A percentile compares a stretch with the other conserved stretches of the same genome.
These are phyloP conservation scores for Daedaleopsis sinensis DNA, from an alignment of 768 basidiomycete species.

Conservation along the genomic window DNA sequence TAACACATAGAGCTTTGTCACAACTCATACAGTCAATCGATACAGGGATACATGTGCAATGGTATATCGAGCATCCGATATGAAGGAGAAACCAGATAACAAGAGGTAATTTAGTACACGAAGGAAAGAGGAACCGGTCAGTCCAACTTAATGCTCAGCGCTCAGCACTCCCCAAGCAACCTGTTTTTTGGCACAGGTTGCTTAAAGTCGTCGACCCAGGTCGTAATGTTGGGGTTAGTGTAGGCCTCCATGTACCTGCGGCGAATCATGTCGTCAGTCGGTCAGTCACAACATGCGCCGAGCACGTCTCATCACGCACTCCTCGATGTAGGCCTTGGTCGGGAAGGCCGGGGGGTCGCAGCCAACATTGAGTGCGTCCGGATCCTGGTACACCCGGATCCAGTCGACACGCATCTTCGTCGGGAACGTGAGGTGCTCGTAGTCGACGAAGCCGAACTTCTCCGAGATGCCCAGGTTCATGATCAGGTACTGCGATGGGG, in stretches of 20 bases:
- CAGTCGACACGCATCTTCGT: slow-evolving; percentile 77
- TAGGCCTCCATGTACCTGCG: slow-evolving; percentile 68
- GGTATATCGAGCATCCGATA: too few species aligned
- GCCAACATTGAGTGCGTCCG: slow-evolving; percentile 52
- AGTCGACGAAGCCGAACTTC: slow-evolving; percentile 62
- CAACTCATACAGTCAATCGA: neutral
- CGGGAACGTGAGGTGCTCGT: slow-evolving; percentile 50
- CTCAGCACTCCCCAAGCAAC: slow-evolving; percentile 46
- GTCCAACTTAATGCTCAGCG: too few species aligned
- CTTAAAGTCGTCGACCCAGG: slow-evolving; percentile 46
- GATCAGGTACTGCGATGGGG: slow-evolving; percentile 49
- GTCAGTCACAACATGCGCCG: neutral
- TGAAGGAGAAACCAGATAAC: too few species aligned
- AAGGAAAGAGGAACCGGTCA: neutral
- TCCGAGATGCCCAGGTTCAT: slow-evolving; percentile 62
- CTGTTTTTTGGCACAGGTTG: slow-evolving; percentile 54
- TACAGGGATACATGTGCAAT: neutral
- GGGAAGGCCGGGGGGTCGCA: slow-evolving; percentile 77
- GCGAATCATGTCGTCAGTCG: neutral
- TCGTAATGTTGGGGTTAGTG: slow-evolving; percentile 61
- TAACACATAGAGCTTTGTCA: slow-evolving; percentile 3
- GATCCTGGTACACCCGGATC: slow-evolving; percentile 74
- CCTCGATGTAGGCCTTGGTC: slow-evolving; percentile 76
- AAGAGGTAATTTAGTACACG: neutral
- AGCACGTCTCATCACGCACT: slow-evolving; percentile 40